Base-by-base conservation (phyloP, 768 basidiomycete genomes). In the Russula brevipes region DNA sequence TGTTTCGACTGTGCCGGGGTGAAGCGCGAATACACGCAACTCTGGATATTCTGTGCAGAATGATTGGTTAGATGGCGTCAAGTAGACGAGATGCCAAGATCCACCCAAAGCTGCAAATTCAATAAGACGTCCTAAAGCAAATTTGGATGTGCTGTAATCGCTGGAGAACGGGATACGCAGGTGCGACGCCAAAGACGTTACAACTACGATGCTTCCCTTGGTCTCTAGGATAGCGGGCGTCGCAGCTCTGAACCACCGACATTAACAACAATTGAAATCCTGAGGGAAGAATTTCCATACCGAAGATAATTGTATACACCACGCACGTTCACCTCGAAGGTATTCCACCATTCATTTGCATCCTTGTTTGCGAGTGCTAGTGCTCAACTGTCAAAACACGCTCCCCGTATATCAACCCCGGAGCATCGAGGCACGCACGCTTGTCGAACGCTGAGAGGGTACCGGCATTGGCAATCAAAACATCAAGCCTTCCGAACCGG, bases 381-480 rank as follows among this genome's bases (percentile, higher is more conserved):
- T 52, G 6, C 14, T 19, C 24, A 39, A 35, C 3, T 3, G 12
- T 38, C 49, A 46, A 11, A 6, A 5, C 36, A n/a, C n/a, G n/a
- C 14, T 5, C 35, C 41, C 3, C 7, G 19, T 30, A 12, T n/a
- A 24, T 17, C 30, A 7, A 38, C n/a, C 24, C 24, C 24, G 24
- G 24, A 24, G 24, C 24, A 12, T 41, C 35, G 17, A 59, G 7
- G 14, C 39, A 50, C 38, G n/a, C 30, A 61, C 52, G 35, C 33
- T 54, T 46, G 33, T 55, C 54, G 30, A 30, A 31, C 9, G 45
- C 16, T n/a, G 42, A 10, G 6, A n/a, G 8, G 6, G 54, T 39
- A 11, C 72, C 73, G 3, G 74, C 73, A 57, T 71, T 74, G 19
- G 68, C 69, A 12, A 75, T 35, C 24, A 71, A 61, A 35, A 73